Percentiles rank a stretch among this genome's conserved stretches.
phyloP scores from a whole-genome alignment of 768 basidiomycete genomes.

The Rhizopogon roseolus region DNA sequence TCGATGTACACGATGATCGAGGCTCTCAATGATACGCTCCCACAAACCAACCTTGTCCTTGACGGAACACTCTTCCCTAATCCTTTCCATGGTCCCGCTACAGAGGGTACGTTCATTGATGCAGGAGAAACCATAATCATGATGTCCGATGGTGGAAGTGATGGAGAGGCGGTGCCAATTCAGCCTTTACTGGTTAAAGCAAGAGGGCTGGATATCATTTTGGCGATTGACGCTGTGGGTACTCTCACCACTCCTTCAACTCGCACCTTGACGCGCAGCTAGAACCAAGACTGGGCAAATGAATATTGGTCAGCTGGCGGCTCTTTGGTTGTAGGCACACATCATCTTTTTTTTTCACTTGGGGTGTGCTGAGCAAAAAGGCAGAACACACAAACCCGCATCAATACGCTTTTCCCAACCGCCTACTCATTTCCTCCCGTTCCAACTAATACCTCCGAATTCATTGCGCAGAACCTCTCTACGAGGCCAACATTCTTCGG shows the following conservation, averaged over 20 bases:
- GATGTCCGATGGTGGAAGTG: constrained; percentile 26
- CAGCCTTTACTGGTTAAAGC: constrained; percentile 35
- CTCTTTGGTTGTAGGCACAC: constrained; percentile 3
- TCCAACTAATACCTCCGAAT: constrained; percentile 11
- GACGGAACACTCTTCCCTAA: constrained; percentile 20
- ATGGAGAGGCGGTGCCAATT: constrained; percentile 32
- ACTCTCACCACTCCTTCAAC: constrained; percentile 10
- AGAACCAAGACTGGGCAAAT: constrained; percentile 7
- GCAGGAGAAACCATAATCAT: constrained; percentile 15
- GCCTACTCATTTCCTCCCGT: constrained; percentile 12
- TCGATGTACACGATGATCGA: background rate
- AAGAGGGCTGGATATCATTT: constrained; percentile 25
- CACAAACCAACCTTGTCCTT: constrained; percentile 7
- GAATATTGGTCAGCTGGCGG: constrained; percentile 8
- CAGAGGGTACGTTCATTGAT: constrained; percentile 14
- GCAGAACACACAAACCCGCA: constrained; percentile 4
- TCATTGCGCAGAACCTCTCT: constrained; percentile 24
- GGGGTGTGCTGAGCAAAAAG: background rate
- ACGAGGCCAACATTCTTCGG: constrained; percentile 32
- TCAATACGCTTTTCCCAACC: constrained; percentile 6
- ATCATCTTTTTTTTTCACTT: background rate
- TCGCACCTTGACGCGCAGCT: background rate
- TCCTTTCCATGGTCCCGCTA: constrained; percentile 17
- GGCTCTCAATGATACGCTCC: constrained; percentile 4
- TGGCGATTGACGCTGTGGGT: constrained; percentile 2